phyloP scores from a whole-genome alignment of 73 alveolate genomes.

The Diophrys sp. region DNA sequence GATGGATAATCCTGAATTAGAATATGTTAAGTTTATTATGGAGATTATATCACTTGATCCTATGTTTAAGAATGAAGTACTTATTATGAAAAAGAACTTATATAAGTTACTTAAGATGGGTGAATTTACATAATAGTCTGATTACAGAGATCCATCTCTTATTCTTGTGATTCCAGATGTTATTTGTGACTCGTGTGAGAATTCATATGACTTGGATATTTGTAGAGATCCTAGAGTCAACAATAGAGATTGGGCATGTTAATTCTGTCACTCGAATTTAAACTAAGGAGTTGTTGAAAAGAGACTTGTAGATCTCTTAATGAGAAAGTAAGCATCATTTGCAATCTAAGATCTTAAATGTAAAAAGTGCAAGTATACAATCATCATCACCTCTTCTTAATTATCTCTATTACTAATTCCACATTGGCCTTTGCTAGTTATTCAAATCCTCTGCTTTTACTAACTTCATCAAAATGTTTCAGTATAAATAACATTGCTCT shows the following conservation, averaged over 20 bases:
- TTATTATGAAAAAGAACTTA: conserved; percentile 66
- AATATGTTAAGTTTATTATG: conserved; percentile 68
- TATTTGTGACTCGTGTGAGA: conserved; percentile 76
- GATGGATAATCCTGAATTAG: conserved; percentile 15
- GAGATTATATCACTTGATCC: conserved; percentile 80
- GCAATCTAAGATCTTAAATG: conserved; percentile 87
- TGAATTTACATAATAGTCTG: conserved; percentile 73
- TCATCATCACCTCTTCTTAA: conserved; percentile 59
- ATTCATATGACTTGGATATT: conserved; percentile 75
- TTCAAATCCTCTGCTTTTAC: conserved; percentile 53
- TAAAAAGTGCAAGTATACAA: conserved; percentile 65
- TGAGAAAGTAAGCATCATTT: conserved; percentile 69
- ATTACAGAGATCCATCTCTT: conserved; percentile 78
- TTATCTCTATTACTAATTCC: conserved; percentile 76
- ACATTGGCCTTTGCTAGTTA: conserved; percentile 79
- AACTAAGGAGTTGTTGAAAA: conserved; percentile 58
- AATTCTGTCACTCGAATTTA: conserved; percentile 59
- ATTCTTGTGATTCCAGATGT: conserved; percentile 82
- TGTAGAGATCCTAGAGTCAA: conserved; percentile 79
- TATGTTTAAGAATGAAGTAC: conserved; percentile 57
- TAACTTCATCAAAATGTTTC: conserved; percentile 52
- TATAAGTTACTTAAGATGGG: conserved; percentile 68
- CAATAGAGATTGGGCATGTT: conserved; percentile 71
- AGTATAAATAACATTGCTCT: conserved; percentile 47
- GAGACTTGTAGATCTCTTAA: conserved; percentile 77